Base-by-base conservation (phyloP, 352 stramenopile species). In the Pythium graminicola region DNA sequence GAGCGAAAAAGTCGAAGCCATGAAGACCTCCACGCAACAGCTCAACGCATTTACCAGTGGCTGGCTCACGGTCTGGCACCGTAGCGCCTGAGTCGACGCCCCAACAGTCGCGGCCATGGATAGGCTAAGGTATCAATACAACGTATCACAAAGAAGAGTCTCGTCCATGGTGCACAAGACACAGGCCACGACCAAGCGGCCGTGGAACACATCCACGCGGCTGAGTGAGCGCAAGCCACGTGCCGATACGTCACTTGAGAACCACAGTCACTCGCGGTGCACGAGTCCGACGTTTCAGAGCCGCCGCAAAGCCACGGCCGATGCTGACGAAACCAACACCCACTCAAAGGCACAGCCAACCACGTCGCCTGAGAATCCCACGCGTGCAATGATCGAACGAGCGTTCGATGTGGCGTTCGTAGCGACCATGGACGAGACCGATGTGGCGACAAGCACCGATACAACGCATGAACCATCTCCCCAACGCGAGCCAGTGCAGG, bases 31-130 rank as follows among this genome's bases (percentile, higher is more conserved):
- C 44, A 74, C 76, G 35, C 74, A 84, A 52, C 79, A 87, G 67
- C 58, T 89, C 26, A 89, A 89, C 47, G 64, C 76, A 28, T 85
- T 87, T 61, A 87, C 79, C 8, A 65, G 76, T 38, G 71, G 72
- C 22, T 89, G 79, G 79, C 51, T 89, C 50, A 70, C 76, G 2
- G 79, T 87, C 23, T 89, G 79, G 79, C 83, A 82, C 61, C 76
- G 76, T 10, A 54, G 66, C 23, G 50, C 45, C 27, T 54, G 41
- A 68, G 23, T 6, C 6, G 50, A 5, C 43, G 17, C 22, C 4
- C n/a, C 35, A 19, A 39, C 29, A 20, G 17, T n/a, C 4, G 10
- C 38, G 38, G 38, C 19, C 16, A 6, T 23, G 20, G 4, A 54
- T 28, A 47, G 40, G 40, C 40, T 47, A 47, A 47, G 28, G 28